These are phyloP conservation scores for Nicotiana obtusifolia DNA, from an alignment of 257 asterid species.

Conservation along the genomic window DNA sequence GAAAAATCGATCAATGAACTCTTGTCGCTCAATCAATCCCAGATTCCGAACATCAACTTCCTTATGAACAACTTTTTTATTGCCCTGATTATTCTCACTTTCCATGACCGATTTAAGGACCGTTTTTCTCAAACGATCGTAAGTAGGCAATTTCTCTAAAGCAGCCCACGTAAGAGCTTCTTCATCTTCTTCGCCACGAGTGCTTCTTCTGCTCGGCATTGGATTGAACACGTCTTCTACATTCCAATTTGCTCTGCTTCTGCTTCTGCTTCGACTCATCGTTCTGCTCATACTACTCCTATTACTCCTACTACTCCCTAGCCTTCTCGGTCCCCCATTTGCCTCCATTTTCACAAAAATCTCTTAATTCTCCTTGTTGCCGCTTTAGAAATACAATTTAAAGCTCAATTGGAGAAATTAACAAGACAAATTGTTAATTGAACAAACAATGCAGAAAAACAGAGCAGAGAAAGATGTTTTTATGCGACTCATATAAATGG, in stretches of 20 bases:
- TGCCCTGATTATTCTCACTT: conserved; percentile 13
- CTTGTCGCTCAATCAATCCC: conserved; percentile 33
- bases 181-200: conserved; percentile 62
- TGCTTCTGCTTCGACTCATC: conserved; percentile 18
- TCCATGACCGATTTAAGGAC: conserved; percentile 35
- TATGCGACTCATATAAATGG: not conserved
- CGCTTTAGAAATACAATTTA: not conserved
- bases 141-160: conserved; percentile 76
- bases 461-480: not conserved
- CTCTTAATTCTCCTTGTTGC: not conserved
- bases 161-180: conserved; percentile 93
- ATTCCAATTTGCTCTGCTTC: conserved; percentile 36
- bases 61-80: conserved; percentile 20
- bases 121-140: conserved; percentile 61
- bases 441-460: not conserved
- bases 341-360: conserved; percentile 14
- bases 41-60: conserved; percentile 45
- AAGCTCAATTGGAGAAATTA: not conserved
- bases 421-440: too few relatives aligned
- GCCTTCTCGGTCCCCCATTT: conserved; percentile 28
- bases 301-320: conserved; percentile 27
- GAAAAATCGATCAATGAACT: conserved; percentile 43
- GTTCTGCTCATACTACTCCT: conserved; percentile 33
- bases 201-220: conserved; percentile 31
- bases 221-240: conserved; percentile 50